These are phyloP conservation scores for Thermothielavioides terrestris DNA, from an alignment of 495 filamentous ascomycete genomes.

Conservation along the genomic window DNA sequence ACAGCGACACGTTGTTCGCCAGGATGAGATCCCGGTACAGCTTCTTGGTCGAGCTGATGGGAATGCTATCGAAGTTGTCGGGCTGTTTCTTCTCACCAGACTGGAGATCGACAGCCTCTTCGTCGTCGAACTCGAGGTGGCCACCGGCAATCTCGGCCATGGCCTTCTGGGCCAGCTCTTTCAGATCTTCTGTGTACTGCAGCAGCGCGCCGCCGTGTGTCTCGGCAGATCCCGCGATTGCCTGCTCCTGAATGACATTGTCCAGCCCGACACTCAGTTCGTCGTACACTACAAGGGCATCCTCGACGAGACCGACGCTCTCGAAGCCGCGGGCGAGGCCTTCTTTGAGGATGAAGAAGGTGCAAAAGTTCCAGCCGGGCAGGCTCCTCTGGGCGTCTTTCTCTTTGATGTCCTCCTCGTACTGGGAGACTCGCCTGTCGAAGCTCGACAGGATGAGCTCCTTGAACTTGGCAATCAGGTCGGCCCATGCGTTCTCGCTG, in stretches of 20 bases:
- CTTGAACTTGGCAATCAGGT: slow-evolving; percentile 81
- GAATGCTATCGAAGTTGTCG: slow-evolving; percentile 42
- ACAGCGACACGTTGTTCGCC: slow-evolving; percentile 92
- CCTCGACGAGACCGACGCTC: slow-evolving; percentile 90
- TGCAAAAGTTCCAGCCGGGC: slow-evolving; percentile 98
- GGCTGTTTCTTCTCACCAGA: slow-evolving; percentile 23
- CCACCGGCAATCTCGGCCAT: slow-evolving; percentile 24
- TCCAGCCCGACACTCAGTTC: slow-evolving; percentile 83
- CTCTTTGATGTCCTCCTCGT: slow-evolving; percentile 94
- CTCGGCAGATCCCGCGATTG: slow-evolving; percentile 41
- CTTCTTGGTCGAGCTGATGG: slow-evolving; percentile 67
- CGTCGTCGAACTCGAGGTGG: slow-evolving; percentile 34
- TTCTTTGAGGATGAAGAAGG: slow-evolving; percentile 96
- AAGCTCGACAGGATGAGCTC: slow-evolving; percentile 81
- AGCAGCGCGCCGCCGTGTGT: slow-evolving; percentile 60
- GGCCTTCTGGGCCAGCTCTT: slow-evolving; percentile 46
- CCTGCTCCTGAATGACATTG: slow-evolving; percentile 67
- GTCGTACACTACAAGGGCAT: slow-evolving; percentile 87
- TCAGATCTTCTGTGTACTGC: slow-evolving; percentile 61
- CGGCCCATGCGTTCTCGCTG: slow-evolving; percentile 64
- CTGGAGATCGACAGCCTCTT: slow-evolving; percentile 41
- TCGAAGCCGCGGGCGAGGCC: slow-evolving; percentile 90
- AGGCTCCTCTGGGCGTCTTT: slow-evolving; percentile 79
- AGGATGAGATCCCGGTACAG: slow-evolving; percentile 87
- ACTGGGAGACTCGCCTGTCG: slow-evolving; percentile 81